These are phyloP conservation scores for Fusarium virguliforme DNA, from an alignment of 2,329 filamentous ascomycete species.

Conservation along the genomic window DNA sequence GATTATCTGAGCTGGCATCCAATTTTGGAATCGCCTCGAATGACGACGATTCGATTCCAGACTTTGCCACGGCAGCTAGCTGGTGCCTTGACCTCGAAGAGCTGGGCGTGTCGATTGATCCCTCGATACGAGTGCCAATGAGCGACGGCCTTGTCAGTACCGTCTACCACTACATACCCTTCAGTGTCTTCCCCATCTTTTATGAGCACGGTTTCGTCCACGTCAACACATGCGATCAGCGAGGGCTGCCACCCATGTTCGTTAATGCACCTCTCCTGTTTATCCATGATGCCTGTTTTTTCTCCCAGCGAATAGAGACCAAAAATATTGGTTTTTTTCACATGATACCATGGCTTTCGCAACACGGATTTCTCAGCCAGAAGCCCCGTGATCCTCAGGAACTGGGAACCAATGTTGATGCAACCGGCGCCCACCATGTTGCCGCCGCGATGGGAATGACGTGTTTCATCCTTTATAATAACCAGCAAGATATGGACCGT, in stretches of 20 bases:
- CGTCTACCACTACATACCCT: neutral
- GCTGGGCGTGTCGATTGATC: neutral
- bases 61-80: constrained; percentile 1
- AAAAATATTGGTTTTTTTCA: no score
- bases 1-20: neutral
- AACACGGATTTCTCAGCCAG: neutral
- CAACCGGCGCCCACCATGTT: neutral
- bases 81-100: neutral
- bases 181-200: neutral
- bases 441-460: neutral
- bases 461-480: accelerated
- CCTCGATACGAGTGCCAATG: neutral
- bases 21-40: neutral
- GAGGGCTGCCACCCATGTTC: neutral
- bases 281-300: accelerated
- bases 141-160: neutral
- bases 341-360: neutral
- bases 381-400: constrained; percentile 1
- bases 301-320: neutral
- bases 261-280: no score
- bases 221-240: neutral
- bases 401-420: neutral
- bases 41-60: neutral
- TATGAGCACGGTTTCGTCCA: neutral
- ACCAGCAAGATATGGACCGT: neutral